phyloP scores from a whole-genome alignment of 1,284 basidiomycete species.

The Sanghuangporus weigelae region DNA sequence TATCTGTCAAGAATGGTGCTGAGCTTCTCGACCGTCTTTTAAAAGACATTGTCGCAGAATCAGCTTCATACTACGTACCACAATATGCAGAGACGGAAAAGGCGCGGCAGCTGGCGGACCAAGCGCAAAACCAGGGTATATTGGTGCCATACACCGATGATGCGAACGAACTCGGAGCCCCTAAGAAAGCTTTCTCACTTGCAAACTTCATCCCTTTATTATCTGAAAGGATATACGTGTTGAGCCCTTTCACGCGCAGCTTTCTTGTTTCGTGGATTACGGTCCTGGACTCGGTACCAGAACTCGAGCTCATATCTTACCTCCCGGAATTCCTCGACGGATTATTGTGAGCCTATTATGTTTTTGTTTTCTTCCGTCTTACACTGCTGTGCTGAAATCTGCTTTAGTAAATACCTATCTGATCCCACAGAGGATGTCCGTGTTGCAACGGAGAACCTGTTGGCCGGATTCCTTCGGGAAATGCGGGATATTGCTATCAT shows the following conservation, averaged over 20 bases:
- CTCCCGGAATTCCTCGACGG: constrained; percentile 95
- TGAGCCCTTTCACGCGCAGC: constrained; percentile 94
- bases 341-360: constrained; percentile 83
- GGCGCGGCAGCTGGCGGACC: constrained; percentile 42
- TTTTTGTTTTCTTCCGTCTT: constrained; percentile 6
- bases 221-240: constrained; percentile 89
- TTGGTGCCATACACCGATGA: constrained; percentile 59
- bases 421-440: constrained; percentile 95
- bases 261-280: constrained; percentile 97
- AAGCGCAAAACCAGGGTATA: constrained; percentile 44
- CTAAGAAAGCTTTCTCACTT: constrained; percentile 86
- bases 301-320: constrained; percentile 91
- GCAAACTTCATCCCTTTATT: constrained; percentile 93
- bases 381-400: constrained; percentile 9
- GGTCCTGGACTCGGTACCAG: constrained; percentile 94
- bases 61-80: constrained; percentile 92
- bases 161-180: constrained; percentile 37
- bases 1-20: constrained; percentile 98
- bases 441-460: constrained; percentile 85
- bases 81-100: constrained; percentile 79
- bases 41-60: constrained; percentile 97
- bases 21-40: constrained; percentile 96
- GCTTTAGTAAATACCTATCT: constrained; percentile 82
- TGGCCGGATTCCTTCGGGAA: constrained; percentile 92
- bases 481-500: constrained; percentile 82